Evolutionary conservation across 192 early-diverging fungal genomes (phyloP).

Genomic region (Coemansia sp.): DNA sequence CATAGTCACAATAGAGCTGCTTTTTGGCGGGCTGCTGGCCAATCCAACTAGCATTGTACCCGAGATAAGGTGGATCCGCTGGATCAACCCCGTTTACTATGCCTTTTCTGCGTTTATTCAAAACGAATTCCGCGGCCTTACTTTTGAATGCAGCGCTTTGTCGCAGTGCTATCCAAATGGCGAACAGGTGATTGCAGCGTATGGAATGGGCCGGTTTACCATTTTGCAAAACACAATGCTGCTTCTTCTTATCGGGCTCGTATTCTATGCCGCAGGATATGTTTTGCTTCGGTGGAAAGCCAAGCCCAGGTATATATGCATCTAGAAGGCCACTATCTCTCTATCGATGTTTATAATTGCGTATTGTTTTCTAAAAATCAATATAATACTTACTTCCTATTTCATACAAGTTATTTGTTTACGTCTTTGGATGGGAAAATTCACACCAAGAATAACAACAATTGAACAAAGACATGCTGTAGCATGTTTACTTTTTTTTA

Average conservation of each 20-base stretch:
- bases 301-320: slow-evolving; percentile 48
- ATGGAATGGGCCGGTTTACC: slow-evolving; percentile 41
- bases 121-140: slow-evolving; percentile 48
- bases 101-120: slow-evolving; percentile 43
- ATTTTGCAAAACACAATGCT: slow-evolving; percentile 28
- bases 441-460: too few species aligned
- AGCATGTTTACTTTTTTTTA: too few species aligned
- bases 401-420: not conserved
- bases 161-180: slow-evolving; percentile 36
- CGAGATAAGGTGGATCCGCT: slow-evolving; percentile 52
- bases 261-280: slow-evolving; percentile 31
- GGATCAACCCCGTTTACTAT: slow-evolving; percentile 48
- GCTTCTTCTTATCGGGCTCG: slow-evolving; percentile 25
- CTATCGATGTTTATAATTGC: not conserved
- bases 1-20: slow-evolving; percentile 40
- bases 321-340: slow-evolving; percentile 6
- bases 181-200: slow-evolving; percentile 32
- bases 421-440: too few species aligned
- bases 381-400: not conserved
- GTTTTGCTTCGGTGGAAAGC: slow-evolving; percentile 49
- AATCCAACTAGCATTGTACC: slow-evolving; percentile 42
- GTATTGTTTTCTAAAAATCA: not conserved
- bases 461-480: too few species aligned
- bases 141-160: slow-evolving; percentile 26
- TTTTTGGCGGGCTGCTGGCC: slow-evolving; percentile 53